These are phyloP conservation scores for Aschersonia sp. DNA, from an alignment of 2,329 filamentous ascomycete genomes.

Conservation along the genomic window DNA sequence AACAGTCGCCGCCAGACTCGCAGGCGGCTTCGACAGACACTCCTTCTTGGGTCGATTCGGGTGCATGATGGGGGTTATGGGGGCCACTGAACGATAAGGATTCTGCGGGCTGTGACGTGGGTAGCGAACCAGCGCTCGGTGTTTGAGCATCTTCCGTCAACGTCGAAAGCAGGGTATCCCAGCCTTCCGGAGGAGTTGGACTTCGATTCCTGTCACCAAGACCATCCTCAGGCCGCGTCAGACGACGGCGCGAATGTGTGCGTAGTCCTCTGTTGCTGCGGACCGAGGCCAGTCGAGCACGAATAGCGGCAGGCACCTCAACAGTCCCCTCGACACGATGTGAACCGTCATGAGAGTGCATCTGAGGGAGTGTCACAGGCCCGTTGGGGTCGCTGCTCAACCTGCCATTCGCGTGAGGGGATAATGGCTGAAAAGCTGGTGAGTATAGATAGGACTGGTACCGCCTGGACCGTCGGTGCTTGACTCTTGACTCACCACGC, in stretches of 20 bases:
- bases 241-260: constrained; percentile 1
- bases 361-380: neutral
- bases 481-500: neutral
- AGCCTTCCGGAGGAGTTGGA: constrained; percentile 61
- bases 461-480: no score
- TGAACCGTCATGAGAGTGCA: neutral
- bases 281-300: no score
- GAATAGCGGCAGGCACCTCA: neutral
- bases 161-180: constrained; percentile 71
- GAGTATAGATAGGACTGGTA: neutral
- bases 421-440: neutral
- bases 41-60: constrained; percentile 19
- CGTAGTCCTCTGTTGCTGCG: no score
- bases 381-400: neutral
- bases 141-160: constrained; percentile 70
- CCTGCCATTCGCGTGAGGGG: neutral
- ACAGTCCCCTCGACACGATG: neutral
- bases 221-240: constrained; percentile 39
- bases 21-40: constrained; percentile 25
- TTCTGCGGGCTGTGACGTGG: no score
- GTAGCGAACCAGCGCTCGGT: constrained; percentile 60
- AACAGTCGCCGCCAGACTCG: constrained; percentile 39
- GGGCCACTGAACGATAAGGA: no score
- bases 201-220: constrained; percentile 77
- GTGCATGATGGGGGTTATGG: constrained; percentile 17